Base-by-base conservation (phyloP, 306 rosid genomes). In the Quillaja saponaria region DNA sequence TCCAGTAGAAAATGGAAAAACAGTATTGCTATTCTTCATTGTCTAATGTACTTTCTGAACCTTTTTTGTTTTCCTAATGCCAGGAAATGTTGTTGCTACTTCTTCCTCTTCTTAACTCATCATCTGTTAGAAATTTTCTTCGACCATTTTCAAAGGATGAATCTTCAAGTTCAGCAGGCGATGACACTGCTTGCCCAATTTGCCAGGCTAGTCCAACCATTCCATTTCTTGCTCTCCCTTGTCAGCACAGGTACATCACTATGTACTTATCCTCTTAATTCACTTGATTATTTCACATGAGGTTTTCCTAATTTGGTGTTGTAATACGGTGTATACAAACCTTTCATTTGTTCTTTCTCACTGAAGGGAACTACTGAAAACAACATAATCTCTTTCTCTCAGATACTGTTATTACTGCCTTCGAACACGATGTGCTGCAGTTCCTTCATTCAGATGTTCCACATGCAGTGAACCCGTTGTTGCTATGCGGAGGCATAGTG, bases 381-480 rank as follows among this genome's bases (percentile, higher is more conserved):
- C 34, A n/a, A 37, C 21, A 33, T 20, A 6, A 21, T 49, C 4
- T 19, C 40, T 55, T 42, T 61, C 21, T 41, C 61, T 66, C 85
- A 94, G 99, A 83, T 89, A 85, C 74, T 94, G 99, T 71, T 94
- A 94, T 68, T 92, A 94, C 69, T 94, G 99, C 87, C 91, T 94
- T 45, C 72, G 97, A 69, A 94, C 99, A 31, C 76, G 97, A 48
- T 94, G 97, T 66, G 84, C 95, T 49, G 95, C 99, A 45, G 82
- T 77, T 54, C 84, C 90, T 15, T 81, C 96, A 39, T 94, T 89
- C 81, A 85, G 97, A 84, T 94, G 99, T 67, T 85, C 82, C 54
- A 87, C 85, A 60, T 94, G 99, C 82, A 85, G 68, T 51, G 96
- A 89, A 78, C 91, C 86, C 4, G 87, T 89, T n/a, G 71, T 74